phyloP scores from a whole-genome alignment of 257 asterid genomes.

The Forsythia viridissima region DNA sequence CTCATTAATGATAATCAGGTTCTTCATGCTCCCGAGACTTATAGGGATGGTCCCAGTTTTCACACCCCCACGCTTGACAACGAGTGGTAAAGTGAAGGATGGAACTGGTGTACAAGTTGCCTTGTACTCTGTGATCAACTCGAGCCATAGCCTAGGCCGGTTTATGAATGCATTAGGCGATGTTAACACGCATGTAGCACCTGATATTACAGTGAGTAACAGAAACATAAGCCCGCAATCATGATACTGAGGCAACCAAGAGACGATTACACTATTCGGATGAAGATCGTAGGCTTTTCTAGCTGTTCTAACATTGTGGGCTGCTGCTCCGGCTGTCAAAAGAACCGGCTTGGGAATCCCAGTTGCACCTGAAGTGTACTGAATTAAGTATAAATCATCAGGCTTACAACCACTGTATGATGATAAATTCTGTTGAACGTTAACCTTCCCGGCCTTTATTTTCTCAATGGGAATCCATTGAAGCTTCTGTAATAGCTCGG shows the following conservation, averaged over 20 bases:
- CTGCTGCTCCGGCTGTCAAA: constrained; percentile 85
- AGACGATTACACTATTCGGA: constrained; percentile 63
- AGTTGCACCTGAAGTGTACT: constrained; percentile 87
- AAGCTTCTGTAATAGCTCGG: constrained; percentile 29
- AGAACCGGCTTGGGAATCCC: constrained; percentile 76
- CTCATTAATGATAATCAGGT: constrained; percentile 69
- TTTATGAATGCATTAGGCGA: constrained; percentile 63
- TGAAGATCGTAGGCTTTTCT: constrained; percentile 67
- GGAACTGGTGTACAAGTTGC: constrained; percentile 87
- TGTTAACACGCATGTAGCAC: constrained; percentile 68
- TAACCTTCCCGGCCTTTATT: constrained; percentile 14
- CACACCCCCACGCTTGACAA: constrained; percentile 48
- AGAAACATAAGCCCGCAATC: constrained; percentile 86
- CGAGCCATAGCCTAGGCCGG: constrained; percentile 80
- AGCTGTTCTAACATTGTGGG: constrained; percentile 75
- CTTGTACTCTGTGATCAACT: constrained; percentile 47
- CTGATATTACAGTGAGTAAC: constrained; percentile 57
- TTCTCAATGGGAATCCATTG: constrained; percentile 60
- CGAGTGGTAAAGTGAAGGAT: constrained; percentile 73
- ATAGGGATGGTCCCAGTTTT: constrained; percentile 27
- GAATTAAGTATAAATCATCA: constrained; percentile 61
- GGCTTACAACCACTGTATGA: constrained; percentile 57
- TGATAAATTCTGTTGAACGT: neutral
- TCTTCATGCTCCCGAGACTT: constrained; percentile 49
- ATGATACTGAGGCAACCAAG: constrained; percentile 88